A percentile compares a stretch with the other conserved stretches of the same genome.
These are phyloP conservation scores for Cryptococcus maquisensis DNA, from an alignment of 1,284 basidiomycete species.

Conservation along the genomic window DNA sequence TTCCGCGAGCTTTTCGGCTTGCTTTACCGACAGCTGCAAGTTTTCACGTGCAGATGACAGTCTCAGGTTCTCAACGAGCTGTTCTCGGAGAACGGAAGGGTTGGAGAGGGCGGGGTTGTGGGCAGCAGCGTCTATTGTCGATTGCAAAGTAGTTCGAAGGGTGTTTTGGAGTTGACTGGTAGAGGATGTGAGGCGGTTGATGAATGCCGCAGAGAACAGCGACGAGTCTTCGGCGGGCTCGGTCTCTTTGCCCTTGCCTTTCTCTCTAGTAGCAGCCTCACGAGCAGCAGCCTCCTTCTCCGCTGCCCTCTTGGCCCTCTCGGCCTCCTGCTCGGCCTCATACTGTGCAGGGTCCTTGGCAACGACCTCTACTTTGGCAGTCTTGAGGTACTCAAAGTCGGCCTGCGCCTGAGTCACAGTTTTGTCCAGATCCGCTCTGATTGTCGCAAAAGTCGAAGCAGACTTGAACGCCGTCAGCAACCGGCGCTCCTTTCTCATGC, in stretches of 20 bases:
- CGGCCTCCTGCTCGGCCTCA: conserved; percentile 27
- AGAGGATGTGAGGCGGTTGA: conserved; percentile 30
- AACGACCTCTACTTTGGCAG: conserved; percentile 42
- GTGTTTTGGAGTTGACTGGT: conserved; percentile 40
- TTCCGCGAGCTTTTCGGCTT: conserved; percentile 74
- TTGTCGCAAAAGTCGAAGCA: conserved; percentile 64
- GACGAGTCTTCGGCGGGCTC: conserved; percentile 5
- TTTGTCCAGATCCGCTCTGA: conserved; percentile 70
- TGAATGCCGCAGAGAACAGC: conserved; percentile 20
- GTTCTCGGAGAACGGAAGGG: conserved; percentile 55
- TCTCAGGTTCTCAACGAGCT: conserved; percentile 65
- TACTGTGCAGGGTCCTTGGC: conserved; percentile 34
- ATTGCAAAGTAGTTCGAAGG: conserved; percentile 55
- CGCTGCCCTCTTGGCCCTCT: conserved; percentile 12
- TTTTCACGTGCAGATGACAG: conserved; percentile 41
- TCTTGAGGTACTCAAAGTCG: conserved; percentile 56
- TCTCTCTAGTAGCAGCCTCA: conserved; percentile 3
- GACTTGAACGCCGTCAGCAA: conserved; percentile 54
- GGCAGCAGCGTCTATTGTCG: conserved; percentile 63
- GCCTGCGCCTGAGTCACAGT: conserved; percentile 78
- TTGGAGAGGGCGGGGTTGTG: conserved; percentile 38
- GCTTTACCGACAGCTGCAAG: conserved; percentile 52
- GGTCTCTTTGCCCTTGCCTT: conserved; percentile 36
- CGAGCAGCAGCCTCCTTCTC: no score
- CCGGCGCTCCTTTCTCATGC: neutral